Base-by-base conservation (phyloP, 2,329 filamentous ascomycete species). In the Pestalotiopsis sp. region DNA sequence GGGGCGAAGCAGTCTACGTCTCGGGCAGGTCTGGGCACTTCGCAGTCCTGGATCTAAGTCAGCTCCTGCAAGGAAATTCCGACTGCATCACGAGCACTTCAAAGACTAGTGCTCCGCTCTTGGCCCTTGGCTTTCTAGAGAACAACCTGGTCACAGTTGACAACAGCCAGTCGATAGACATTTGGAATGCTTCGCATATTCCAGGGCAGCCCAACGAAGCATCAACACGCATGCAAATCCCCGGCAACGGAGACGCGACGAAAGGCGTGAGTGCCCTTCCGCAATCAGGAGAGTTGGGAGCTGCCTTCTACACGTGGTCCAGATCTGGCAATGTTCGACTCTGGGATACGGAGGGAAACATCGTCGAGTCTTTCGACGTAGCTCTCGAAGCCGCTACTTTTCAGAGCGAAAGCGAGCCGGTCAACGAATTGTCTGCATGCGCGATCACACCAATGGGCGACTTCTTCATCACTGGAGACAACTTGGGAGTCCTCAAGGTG, bases 241-340 rank as follows among this genome's bases (percentile, higher is more conserved):
- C 90, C 1, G 90, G 89, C 13, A 88, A 90, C 69, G 88, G 88
- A 14, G 89, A 91, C 65, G 81, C 89, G 0, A 87, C 92, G n/a
- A 79, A 94, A 57, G 96, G 96, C 14, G 90, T 98, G 1, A 87
- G 90, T 66, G 80, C 90, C 0, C 81, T 98, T 4, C 79, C 85
- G 3, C 83, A 83, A 25, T 85, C 89, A 0, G 92, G 93, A 69
- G 78, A 83, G 4, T 81, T 89, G 27, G 84, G 87, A 25, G 91
- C 94, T 0, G 87, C 91, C 9, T 98, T 98, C 76, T 91, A 95
- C 72, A 98, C 95, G 0, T 99, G 95, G 93, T 95, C 95, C 2
- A 89, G 88, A 25, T 90, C 91, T 65, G 96, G 96, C 4, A 90
- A 88, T 17, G 87, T 98, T 65, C 88, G 93, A 27, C 92, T 97